Evolutionary conservation across 1,139 yeast species (phyloP), one percentile per base, ranked within the genome.

Genomic region (Debaryomycetaceae sp.): DNA sequence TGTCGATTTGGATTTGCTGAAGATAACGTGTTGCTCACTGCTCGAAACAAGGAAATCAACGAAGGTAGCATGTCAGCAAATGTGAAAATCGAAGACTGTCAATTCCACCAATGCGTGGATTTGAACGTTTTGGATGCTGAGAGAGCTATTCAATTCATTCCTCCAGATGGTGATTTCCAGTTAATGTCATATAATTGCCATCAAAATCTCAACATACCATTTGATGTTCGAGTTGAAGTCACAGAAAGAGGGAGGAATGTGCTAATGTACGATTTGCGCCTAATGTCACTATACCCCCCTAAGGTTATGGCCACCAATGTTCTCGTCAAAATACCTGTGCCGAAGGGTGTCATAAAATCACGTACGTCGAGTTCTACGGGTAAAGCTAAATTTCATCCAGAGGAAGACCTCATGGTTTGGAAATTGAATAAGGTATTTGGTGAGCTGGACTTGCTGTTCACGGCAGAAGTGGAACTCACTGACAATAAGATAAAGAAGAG

Each of bases 141-240:
- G 37, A 72, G 87, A 42, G 73, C 81, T 42, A 85, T 89, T 47
- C 80, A 81, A 42, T 89, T 89, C 55, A 75, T 84, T 9, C 96
- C 96, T 5, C 96, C 98, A 1, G 98, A 91, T 66, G 98, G 98
- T 0, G 85, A 83, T 45, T 89, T 89, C 62, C 96, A 90, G 60
- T 76, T 93, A 46, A 85, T 93, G 95, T 72, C 82, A 39, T 91
- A 91, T 49, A 73, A 77, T 77, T 44, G 74, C 63, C 50, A 58
- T 13, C 69, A 81, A 54, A 81, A 83, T 54, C 68, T 83, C 50
- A 79, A 78, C 47, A 58, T 88, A 24, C 99, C 98, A 3, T 87
- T 90, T 62, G 72, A 75, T 44, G 76, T 89, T 9, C 68, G 75
- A n/a, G 86, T 95, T 1, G 69, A 75, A 39, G 78, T 86, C 3